Conservation (phyloP, 257 asterid species). For the Penstemon barbatus region DNA sequence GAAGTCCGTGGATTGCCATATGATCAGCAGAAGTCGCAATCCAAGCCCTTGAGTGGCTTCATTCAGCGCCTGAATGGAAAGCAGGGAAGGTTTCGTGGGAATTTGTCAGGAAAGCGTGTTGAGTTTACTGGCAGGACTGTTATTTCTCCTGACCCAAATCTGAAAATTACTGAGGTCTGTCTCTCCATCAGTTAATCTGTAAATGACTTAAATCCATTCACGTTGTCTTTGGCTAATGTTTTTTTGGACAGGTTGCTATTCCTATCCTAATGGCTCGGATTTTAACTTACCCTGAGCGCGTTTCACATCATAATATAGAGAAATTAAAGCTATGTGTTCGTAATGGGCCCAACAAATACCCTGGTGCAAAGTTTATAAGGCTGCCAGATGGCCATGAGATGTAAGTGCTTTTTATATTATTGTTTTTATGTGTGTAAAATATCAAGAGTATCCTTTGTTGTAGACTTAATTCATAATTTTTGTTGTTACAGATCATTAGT, state of each 20-base stretch:
- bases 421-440: not conserved
- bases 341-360: slow-evolving; percentile 89
- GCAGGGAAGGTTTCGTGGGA: slow-evolving; percentile 90
- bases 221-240: slow-evolving; percentile 20
- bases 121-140: slow-evolving; percentile 96
- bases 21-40: not conserved
- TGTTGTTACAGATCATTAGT: slow-evolving; percentile 55
- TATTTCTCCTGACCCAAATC: slow-evolving; percentile 94
- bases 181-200: slow-evolving; percentile 13
- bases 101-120: slow-evolving; percentile 95
- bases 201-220: slow-evolving; percentile 7
- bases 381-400: slow-evolving; percentile 76
- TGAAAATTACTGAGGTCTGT: slow-evolving; percentile 80
- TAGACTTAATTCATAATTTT: slow-evolving; percentile 4
- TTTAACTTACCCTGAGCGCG: slow-evolving; percentile 90
- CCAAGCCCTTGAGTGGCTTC: slow-evolving; percentile 77
- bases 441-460: not conserved
- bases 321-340: slow-evolving; percentile 89
- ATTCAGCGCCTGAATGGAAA: slow-evolving; percentile 97
- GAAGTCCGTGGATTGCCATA: slow-evolving; percentile 64
- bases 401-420: slow-evolving; percentile 43
- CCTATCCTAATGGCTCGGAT: slow-evolving; percentile 86
- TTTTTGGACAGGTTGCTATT: slow-evolving; percentile 69
- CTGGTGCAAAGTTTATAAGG: slow-evolving; percentile 81
- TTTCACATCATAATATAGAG: slow-evolving; percentile 89